Percentiles rank a stretch among this genome's conserved stretches.
Conservation (phyloP, 495 filamentous ascomycete genomes). For the Hypoxylon fragiforme region DNA sequence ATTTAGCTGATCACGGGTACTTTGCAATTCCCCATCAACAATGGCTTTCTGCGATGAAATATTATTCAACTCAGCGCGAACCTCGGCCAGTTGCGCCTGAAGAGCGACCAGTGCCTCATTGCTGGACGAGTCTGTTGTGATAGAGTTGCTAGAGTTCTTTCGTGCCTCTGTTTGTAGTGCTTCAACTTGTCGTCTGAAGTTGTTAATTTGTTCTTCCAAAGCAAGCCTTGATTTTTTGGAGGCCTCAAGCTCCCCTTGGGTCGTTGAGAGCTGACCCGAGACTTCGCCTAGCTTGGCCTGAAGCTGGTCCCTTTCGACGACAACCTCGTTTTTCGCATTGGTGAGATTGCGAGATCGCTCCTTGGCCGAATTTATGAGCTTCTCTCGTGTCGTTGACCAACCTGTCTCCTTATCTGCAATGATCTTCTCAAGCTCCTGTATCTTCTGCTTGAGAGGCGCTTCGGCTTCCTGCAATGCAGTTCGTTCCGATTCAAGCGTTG, state of each 20-base stretch:
- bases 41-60: conserved; percentile 44
- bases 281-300: conserved; percentile 39
- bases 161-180: conserved; percentile 39
- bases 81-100: conserved; percentile 37
- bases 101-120: conserved; percentile 24
- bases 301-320: conserved; percentile 43
- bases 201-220: conserved; percentile 44
- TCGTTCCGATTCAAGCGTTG: conserved; percentile 68
- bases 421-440: conserved; percentile 48
- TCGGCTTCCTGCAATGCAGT: conserved; percentile 65
- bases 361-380: conserved; percentile 54
- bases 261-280: conserved; percentile 38
- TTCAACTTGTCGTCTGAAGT: conserved; percentile 41
- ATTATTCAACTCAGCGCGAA: conserved; percentile 45
- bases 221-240: conserved; percentile 42
- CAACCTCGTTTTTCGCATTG: conserved; percentile 46
- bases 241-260: conserved; percentile 43
- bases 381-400: conserved; percentile 47
- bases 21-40: conserved; percentile 51
- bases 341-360: conserved; percentile 47
- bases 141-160: conserved; percentile 20
- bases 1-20: conserved; percentile 47
- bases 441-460: conserved; percentile 59
- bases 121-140: conserved; percentile 17
- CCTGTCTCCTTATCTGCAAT: conserved; percentile 49